A percentile compares a stretch with the other conserved stretches of the same genome.
Evolutionary conservation across 2,329 filamentous ascomycete species (phyloP).

Genomic region (Pseudogymnoascus sp.): DNA sequence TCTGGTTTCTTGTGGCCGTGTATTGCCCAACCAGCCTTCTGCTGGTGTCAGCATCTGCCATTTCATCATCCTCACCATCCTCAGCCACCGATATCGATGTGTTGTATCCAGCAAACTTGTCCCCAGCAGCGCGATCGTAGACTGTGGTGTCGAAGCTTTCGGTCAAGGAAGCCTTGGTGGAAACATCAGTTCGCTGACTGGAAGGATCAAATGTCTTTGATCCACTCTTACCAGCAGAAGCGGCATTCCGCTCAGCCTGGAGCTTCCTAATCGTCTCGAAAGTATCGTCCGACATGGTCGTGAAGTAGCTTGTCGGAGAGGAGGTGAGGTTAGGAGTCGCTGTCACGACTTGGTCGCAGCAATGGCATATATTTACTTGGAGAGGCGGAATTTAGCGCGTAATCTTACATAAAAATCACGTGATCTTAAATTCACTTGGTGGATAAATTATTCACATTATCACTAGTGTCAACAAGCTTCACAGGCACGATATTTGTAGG

Average conservation of each 20-base stretch:
- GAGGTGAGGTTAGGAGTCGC: conserved; percentile 6
- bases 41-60: conserved; percentile 65
- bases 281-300: conserved; percentile 64
- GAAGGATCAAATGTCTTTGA: conserved; percentile 71
- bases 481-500: not conserved
- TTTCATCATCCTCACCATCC: conserved; percentile 72
- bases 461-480: not conserved
- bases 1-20: conserved; percentile 83
- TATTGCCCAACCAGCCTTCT: conserved; percentile 88
- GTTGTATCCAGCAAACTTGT: conserved; percentile 86
- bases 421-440: not conserved
- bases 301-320: conserved; percentile 3
- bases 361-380: conserved; percentile 4
- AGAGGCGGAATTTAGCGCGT: conserved; percentile 4
- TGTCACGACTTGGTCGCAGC: conserved; percentile 1
- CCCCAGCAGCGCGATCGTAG: conserved; percentile 69
- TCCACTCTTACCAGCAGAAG: conserved; percentile 71
- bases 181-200: conserved; percentile 73
- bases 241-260: conserved; percentile 86
- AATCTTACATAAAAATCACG: not conserved
- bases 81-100: conserved; percentile 76
- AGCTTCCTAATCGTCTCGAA: conserved; percentile 82
- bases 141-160: conserved; percentile 83
- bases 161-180: conserved; percentile 84
- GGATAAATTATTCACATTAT: not conserved